Percentiles rank a stretch among this genome's conserved stretches.
These are phyloP conservation scores for Beauveria pseudobassiana DNA, from an alignment of 2,329 filamentous ascomycete species.

Conservation along the genomic window DNA sequence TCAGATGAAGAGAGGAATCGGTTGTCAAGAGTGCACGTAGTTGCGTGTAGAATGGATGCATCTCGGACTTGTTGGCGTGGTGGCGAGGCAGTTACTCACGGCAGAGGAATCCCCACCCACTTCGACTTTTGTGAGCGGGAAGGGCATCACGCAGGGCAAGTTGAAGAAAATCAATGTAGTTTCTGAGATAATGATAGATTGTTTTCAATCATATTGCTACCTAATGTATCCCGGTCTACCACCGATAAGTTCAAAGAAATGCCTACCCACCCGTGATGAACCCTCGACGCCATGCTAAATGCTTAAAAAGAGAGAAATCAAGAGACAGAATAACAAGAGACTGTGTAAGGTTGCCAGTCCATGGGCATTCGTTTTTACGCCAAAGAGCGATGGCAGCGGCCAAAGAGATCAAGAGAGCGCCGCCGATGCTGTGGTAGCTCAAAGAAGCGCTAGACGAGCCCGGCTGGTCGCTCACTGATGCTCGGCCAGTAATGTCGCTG, in stretches of 20 bases:
- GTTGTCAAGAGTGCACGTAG: neutral
- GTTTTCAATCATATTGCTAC: neutral
- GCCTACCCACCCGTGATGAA: neutral
- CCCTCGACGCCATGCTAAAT: slow-evolving; percentile 1
- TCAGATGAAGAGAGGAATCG: too few relatives aligned
- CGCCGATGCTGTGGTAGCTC: neutral
- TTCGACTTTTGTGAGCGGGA: neutral
- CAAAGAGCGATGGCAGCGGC: neutral
- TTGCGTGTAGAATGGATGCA: neutral
- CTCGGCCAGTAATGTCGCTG: slow-evolving; percentile 30
- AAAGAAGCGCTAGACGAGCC: neutral
- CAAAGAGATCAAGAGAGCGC: neutral
- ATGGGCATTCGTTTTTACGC: neutral
- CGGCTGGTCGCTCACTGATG: slow-evolving; percentile 15
- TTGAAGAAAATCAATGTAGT: too few relatives aligned
- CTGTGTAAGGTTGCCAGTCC: neutral
- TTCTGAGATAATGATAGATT: neutral
- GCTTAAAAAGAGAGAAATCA: neutral
- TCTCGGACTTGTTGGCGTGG: neutral
- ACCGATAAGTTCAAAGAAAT: neutral
- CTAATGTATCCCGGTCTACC: neutral
- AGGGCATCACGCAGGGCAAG: neutral
- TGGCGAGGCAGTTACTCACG: neutral
- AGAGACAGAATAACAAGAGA: neutral
- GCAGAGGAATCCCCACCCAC: neutral